These are phyloP conservation scores for Lophiotrema nucula DNA, from an alignment of 495 filamentous ascomycete genomes.

Conservation along the genomic window DNA sequence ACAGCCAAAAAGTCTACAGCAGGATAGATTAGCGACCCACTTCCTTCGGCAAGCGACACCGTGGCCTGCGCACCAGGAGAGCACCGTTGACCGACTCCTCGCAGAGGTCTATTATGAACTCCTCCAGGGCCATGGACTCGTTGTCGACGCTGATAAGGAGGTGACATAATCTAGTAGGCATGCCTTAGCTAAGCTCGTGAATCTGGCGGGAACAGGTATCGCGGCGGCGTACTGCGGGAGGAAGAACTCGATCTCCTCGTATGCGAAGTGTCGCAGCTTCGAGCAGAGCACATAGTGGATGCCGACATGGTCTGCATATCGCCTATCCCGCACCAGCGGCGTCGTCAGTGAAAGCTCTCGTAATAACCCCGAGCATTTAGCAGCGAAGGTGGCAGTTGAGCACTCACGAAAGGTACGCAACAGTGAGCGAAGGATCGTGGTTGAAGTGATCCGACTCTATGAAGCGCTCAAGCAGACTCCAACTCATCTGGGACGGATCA, in stretches of 20 bases:
- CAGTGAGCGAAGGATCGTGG: constrained; percentile 73
- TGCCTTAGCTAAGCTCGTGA: constrained; percentile 7
- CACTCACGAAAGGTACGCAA: constrained; percentile 74
- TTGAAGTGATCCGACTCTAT: constrained; percentile 82
- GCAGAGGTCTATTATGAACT: constrained; percentile 75
- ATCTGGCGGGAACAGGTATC: neutral
- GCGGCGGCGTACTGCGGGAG: constrained; percentile 55
- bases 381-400: neutral
- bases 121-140: constrained; percentile 79
- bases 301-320: constrained; percentile 77
- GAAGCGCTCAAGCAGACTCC: constrained; percentile 69
- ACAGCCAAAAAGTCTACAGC: constrained; percentile 74
- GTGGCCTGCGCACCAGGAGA: constrained; percentile 56
- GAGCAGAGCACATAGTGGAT: constrained; percentile 77
- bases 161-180: constrained; percentile 59
- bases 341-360: constrained; percentile 20
- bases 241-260: constrained; percentile 83
- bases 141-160: constrained; percentile 75
- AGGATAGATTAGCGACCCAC: constrained; percentile 8
- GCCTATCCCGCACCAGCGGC: constrained; percentile 46
- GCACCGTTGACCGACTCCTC: constrained; percentile 77
- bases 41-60: constrained; percentile 6
- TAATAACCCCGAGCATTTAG: too few relatives aligned
- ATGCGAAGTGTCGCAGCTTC: constrained; percentile 76
- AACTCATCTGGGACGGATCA: constrained; percentile 45